Conservation (phyloP, 2,329 filamentous ascomycete genomes). For the Aspergillus aculeatus region DNA sequence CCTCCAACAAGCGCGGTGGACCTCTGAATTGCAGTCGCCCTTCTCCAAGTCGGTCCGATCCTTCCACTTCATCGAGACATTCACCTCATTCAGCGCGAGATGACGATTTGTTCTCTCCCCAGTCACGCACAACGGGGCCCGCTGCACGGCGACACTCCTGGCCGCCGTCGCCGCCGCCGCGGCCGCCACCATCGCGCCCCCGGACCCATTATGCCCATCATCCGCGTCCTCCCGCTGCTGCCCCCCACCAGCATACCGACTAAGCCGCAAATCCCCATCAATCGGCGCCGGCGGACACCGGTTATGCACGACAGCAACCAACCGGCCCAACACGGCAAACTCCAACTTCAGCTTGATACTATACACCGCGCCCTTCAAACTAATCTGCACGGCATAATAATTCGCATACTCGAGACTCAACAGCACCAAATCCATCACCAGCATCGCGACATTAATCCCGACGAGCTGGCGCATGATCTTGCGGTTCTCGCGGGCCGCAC, state of each 20-base stretch:
- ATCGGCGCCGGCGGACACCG: constrained; percentile 18
- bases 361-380: constrained; percentile 41
- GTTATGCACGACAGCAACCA: constrained; percentile 42
- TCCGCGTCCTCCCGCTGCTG: not conserved
- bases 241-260: not conserved
- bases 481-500: constrained; percentile 28
- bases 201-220: not conserved
- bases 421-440: constrained; percentile 46
- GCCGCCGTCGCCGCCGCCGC: not conserved
- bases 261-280: not conserved
- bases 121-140: not conserved
- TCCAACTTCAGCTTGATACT: constrained; percentile 53
- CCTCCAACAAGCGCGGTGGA: not conserved
- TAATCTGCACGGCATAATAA: constrained; percentile 42
- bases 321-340: constrained; percentile 52
- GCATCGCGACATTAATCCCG: constrained; percentile 47
- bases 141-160: not conserved
- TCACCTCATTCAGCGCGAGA: not conserved
- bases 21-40: not conserved
- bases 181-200: not conserved
- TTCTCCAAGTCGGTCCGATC: not conserved
- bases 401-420: constrained; percentile 43
- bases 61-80: not conserved
- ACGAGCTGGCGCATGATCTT: constrained; percentile 47
- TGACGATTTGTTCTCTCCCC: not conserved